A percentile compares a stretch with the other conserved stretches of the same genome.
These are phyloP conservation scores for Catharanthus roseus DNA, from an alignment of 257 asterid genomes.

Conservation along the genomic window DNA sequence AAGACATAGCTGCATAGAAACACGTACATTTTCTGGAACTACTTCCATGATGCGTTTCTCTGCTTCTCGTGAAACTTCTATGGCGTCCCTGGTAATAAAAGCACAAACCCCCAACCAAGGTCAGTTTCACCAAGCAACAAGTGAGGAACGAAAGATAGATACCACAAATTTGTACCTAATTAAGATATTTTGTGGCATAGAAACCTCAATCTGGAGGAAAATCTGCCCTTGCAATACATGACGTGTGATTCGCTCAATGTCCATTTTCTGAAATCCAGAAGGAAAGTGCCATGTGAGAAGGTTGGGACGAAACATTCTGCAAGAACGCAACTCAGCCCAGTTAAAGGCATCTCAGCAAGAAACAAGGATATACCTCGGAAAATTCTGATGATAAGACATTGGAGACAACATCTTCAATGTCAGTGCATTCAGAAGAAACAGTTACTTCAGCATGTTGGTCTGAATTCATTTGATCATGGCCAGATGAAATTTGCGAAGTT, in stretches of 20 bases:
- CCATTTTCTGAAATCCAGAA: slow-evolving; percentile 56
- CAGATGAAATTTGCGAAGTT: slow-evolving; percentile 31
- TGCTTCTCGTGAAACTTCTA: slow-evolving; percentile 58
- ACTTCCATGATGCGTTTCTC: slow-evolving; percentile 52
- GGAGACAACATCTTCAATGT: slow-evolving; percentile 47
- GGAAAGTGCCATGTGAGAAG: slow-evolving; percentile 6
- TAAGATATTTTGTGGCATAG: slow-evolving; percentile 63
- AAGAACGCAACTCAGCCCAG: neutral
- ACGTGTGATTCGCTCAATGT: slow-evolving; percentile 60
- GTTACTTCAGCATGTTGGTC: slow-evolving; percentile 19
- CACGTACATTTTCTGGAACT: slow-evolving; percentile 40
- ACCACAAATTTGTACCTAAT: slow-evolving; percentile 41
- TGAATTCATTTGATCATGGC: slow-evolving; percentile 21
- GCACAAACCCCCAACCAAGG: neutral
- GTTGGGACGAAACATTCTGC: neutral
- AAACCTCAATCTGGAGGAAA: slow-evolving; percentile 75
- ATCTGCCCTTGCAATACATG: slow-evolving; percentile 79
- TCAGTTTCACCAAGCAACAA: neutral
- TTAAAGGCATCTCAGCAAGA: neutral
- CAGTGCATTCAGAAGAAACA: slow-evolving; percentile 33
- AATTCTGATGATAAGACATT: slow-evolving; percentile 53
- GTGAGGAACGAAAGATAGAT: neutral
- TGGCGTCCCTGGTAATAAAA: slow-evolving; percentile 52
- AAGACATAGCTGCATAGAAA: slow-evolving; percentile 66
- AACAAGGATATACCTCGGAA: slow-evolving; percentile 46